phyloP scores from a whole-genome alignment of 441 rosid genomes.

The Erodium moschatum region DNA sequence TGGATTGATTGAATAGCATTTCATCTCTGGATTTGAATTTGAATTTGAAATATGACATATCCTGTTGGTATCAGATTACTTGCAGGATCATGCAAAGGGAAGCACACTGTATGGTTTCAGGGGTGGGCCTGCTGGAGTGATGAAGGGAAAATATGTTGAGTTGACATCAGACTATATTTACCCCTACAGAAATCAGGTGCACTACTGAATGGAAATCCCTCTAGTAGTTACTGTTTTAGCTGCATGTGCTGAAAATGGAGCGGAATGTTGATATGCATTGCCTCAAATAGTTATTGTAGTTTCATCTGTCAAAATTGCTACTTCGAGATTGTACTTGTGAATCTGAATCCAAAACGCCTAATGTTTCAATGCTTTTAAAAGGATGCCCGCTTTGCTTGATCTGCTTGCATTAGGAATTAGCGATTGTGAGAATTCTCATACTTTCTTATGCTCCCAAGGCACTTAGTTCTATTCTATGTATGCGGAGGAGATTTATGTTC shows the following conservation, averaged over 20 bases:
- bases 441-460: too few relatives aligned
- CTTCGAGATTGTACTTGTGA: too few relatives aligned
- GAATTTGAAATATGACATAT: background rate
- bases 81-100: slow-evolving; percentile 74
- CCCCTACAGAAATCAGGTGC: slow-evolving; percentile 90
- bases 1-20: background rate
- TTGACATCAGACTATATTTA: slow-evolving; percentile 58
- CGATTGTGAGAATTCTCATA: too few relatives aligned
- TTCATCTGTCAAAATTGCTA: background rate
- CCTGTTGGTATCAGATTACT: slow-evolving; percentile 48
- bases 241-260: background rate
- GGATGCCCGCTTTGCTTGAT: background rate
- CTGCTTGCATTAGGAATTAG: background rate
- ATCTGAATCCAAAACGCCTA: background rate
- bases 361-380: background rate
- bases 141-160: slow-evolving; percentile 86
- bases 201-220: background rate
- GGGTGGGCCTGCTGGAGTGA: slow-evolving; percentile 98
- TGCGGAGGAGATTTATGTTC: too few relatives aligned
- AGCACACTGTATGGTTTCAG: slow-evolving; percentile 76
- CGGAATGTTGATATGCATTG: background rate
- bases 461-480: too few relatives aligned
- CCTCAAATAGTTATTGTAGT: background rate
- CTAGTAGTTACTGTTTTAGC: background rate
- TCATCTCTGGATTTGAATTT: background rate